Evolutionary conservation across 164 flowering plant genomes (phyloP).

Genomic region (Tetracentron sinense): DNA sequence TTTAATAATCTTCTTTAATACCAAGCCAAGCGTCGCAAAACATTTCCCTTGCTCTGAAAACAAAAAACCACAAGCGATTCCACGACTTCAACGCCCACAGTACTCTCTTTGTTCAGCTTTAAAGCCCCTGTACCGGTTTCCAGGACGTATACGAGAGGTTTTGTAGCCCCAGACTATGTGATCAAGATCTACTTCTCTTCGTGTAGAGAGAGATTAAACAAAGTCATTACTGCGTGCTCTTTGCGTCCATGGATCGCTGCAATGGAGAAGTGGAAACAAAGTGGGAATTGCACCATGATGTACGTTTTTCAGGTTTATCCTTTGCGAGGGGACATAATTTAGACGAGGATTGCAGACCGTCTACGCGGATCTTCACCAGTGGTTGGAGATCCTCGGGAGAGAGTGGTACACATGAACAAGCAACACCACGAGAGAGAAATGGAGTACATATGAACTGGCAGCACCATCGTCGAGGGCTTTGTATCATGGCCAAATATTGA

Average conservation of each 20-base stretch:
- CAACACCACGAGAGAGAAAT: too few relatives aligned
- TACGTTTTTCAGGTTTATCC: constrained; percentile 43
- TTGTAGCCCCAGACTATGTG: constrained; percentile 41
- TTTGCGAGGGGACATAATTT: not conserved
- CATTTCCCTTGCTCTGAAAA: not conserved
- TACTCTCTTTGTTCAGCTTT: constrained; percentile 70
- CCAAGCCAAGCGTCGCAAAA: too few relatives aligned
- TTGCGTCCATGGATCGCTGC: constrained; percentile 59
- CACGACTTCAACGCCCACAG: constrained; percentile 42
- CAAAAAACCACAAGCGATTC: not conserved
- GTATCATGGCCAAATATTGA: too few relatives aligned
- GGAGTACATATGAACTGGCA: too few relatives aligned
- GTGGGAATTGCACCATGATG: constrained; percentile 57
- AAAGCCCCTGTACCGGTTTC: constrained; percentile 65
- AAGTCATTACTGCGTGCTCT: constrained; percentile 66
- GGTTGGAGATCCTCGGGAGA: not conserved
- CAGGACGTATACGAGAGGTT: constrained; percentile 55
- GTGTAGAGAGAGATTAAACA: constrained; percentile 57
- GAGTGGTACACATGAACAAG: too few relatives aligned
- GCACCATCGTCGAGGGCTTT: too few relatives aligned
- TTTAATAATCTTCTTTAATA: too few relatives aligned
- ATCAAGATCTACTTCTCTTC: constrained; percentile 41
- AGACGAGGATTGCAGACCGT: not conserved
- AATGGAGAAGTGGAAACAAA: constrained; percentile 47
- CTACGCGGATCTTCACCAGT: not conserved